Evolutionary conservation across 768 basidiomycete species (phyloP).

Genomic region (Mrakia frigida): DNA sequence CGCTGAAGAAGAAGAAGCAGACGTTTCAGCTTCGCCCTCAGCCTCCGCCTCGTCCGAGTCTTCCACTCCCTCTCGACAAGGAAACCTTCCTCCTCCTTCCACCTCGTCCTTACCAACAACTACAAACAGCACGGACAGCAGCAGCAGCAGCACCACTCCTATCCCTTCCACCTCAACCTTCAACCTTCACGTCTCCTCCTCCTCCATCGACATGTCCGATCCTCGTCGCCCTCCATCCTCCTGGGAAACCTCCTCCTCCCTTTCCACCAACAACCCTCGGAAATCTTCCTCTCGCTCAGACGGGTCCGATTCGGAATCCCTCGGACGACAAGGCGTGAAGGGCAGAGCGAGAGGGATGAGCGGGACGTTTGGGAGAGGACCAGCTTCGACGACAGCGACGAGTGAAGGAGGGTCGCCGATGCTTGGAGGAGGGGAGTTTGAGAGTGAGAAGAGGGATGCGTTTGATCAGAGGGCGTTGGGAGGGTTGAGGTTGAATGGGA

Average conservation of each 20-base stretch:
- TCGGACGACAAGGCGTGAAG: neutral
- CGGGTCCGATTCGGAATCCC: neutral
- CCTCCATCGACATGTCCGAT: neutral
- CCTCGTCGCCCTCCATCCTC: neutral
- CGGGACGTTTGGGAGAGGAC: slow-evolving; percentile 17
- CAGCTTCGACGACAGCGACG: neutral
- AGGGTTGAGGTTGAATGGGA: neutral
- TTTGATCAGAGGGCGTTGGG: neutral
- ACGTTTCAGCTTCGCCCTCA: slow-evolving; percentile 1
- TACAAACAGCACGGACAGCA: neutral
- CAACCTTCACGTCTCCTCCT: neutral
- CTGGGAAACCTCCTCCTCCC: neutral
- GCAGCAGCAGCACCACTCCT: neutral
- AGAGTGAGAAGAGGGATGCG: neutral
- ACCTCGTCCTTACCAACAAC: no score
- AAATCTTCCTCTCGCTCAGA: neutral
- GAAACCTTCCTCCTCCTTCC: neutral
- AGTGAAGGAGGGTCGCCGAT: neutral
- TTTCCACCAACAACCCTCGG: neutral
- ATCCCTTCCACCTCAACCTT: neutral
- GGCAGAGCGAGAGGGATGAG: slow-evolving; percentile 2
- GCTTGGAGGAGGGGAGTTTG: neutral
- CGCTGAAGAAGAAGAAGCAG: neutral
- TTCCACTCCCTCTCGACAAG: neutral
- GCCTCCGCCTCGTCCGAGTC: neutral